Conservation (phyloP, 2,329 filamentous ascomycete species). For the Polytolypa hystricis region DNA sequence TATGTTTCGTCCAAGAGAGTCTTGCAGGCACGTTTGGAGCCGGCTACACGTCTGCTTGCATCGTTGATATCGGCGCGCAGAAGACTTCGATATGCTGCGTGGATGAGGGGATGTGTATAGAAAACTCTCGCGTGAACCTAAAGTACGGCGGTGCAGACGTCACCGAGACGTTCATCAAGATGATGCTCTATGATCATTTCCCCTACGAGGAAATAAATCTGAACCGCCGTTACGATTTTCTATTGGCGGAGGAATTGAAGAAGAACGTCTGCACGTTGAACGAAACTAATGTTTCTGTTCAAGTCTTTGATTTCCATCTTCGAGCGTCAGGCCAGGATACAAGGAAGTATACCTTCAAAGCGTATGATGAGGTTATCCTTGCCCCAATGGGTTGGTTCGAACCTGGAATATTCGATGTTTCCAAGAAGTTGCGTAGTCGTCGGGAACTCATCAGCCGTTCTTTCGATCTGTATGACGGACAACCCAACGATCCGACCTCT, state of each 20-base stretch:
- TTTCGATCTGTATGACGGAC: constrained; percentile 85
- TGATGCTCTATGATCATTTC: constrained; percentile 95
- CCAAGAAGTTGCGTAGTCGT: constrained; percentile 64
- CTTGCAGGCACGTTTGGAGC: constrained; percentile 90
- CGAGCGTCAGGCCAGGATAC: constrained; percentile 81
- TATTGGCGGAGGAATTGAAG: constrained; percentile 92
- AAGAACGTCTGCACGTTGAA: constrained; percentile 86
- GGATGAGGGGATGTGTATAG: constrained; percentile 87
- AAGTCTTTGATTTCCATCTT: constrained; percentile 81
- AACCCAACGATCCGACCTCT: constrained; percentile 83
- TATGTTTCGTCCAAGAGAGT: constrained; percentile 94
- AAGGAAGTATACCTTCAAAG: constrained; percentile 89
- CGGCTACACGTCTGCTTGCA: constrained; percentile 85
- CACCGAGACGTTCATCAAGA: constrained; percentile 89
- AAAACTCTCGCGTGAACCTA: constrained; percentile 88
- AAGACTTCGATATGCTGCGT: constrained; percentile 97
- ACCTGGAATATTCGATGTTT: constrained; percentile 75
- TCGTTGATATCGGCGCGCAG: constrained; percentile 91
- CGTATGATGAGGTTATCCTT: constrained; percentile 92
- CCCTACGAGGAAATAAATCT: constrained; percentile 93
- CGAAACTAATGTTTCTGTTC: constrained; percentile 78
- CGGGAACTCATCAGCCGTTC: constrained; percentile 76
- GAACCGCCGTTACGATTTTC: constrained; percentile 76
- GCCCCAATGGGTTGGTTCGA: constrained; percentile 88
- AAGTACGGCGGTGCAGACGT: constrained; percentile 91